phyloP scores from a whole-genome alignment of 495 filamentous ascomycete species.

The Penicillium alfredii region DNA sequence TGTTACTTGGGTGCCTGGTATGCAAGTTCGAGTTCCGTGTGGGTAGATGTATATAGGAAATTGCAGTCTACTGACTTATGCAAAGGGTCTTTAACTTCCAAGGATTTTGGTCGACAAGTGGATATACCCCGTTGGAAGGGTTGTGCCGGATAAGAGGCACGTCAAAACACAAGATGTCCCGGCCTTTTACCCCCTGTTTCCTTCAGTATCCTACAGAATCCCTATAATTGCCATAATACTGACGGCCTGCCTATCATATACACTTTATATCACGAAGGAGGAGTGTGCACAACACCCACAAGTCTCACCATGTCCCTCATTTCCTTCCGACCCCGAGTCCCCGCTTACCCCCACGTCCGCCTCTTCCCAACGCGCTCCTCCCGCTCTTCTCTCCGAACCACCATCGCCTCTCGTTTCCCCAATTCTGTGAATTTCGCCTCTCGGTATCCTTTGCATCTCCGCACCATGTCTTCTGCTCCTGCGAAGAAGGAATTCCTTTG shows the following conservation, averaged over 20 bases:
- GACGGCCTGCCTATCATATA: no score
- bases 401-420: background rate
- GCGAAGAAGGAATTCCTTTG: slow-evolving; percentile 76
- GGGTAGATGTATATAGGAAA: slow-evolving; percentile 14
- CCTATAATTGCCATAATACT: no score
- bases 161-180: no score
- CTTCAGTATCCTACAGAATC: no score
- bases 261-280: no score
- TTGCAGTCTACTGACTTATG: no score
- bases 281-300: background rate
- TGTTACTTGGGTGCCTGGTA: no score
- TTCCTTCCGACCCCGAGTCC: slow-evolving; percentile 3
- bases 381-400: slow-evolving; percentile 3
- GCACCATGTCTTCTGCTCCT: slow-evolving; percentile 31
- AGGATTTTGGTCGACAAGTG: no score
- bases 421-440: background rate
- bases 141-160: no score
- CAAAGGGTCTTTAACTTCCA: no score
- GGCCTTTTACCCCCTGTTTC: no score
- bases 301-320: slow-evolving; percentile 1
- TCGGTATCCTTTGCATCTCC: background rate
- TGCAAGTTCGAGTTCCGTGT: background rate
- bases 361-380: slow-evolving; percentile 9
- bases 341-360: slow-evolving; percentile 24
- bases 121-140: no score